Percentiles rank a stretch among this genome's conserved stretches.
phyloP scores from a whole-genome alignment of 1,284 basidiomycete genomes.

The Apiotrichum gamsii region DNA sequence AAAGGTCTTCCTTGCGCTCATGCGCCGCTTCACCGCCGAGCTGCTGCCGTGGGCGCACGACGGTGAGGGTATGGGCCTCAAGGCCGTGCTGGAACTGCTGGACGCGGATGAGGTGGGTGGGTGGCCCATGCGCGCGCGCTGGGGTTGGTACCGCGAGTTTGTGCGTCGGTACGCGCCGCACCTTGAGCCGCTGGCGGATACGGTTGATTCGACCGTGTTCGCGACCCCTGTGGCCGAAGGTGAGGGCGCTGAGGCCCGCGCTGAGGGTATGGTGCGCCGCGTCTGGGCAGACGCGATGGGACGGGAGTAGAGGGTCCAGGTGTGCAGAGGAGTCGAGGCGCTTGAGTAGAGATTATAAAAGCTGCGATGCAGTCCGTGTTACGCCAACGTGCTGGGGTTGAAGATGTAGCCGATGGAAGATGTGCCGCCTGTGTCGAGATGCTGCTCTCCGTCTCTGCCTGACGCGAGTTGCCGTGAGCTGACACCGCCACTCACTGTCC shows the following conservation, averaged over 20 bases:
- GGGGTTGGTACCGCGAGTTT: slow-evolving; percentile 45
- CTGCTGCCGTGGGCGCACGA: slow-evolving; percentile 31
- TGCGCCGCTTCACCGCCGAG: slow-evolving; percentile 29
- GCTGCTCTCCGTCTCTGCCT: too few species aligned
- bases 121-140: slow-evolving; percentile 37
- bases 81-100: slow-evolving; percentile 31
- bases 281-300: slow-evolving; percentile 25
- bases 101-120: slow-evolving; percentile 34
- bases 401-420: too few species aligned
- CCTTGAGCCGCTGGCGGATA: slow-evolving; percentile 24
- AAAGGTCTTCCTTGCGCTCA: slow-evolving; percentile 28
- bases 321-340: too few species aligned
- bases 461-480: too few species aligned
- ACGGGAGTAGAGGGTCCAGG: slow-evolving; percentile 7
- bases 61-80: slow-evolving; percentile 23
- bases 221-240: slow-evolving; percentile 5
- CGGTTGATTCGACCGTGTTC: slow-evolving; percentile 23
- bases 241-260: slow-evolving; percentile 22
- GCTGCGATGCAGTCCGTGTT: neutral
- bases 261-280: slow-evolving; percentile 27
- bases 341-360: neutral
- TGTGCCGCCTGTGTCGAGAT: too few species aligned
- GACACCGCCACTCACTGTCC: too few species aligned
- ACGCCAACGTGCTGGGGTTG: too few species aligned
- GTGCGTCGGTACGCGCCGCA: slow-evolving; percentile 32